phyloP scores from a whole-genome alignment of 768 basidiomycete genomes.

The Lactifluus echinatus region DNA sequence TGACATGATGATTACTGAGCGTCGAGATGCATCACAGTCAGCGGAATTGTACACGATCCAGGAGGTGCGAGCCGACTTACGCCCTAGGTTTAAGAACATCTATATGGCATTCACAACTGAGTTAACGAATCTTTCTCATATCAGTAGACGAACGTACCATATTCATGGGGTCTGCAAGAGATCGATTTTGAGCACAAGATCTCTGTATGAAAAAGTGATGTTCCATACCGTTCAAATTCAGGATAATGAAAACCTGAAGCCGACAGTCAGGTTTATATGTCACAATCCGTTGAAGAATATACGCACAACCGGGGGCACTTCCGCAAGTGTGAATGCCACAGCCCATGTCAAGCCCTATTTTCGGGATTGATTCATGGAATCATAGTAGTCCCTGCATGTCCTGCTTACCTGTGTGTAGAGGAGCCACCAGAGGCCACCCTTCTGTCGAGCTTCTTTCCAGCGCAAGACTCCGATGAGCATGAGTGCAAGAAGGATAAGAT shows the following conservation, averaged over 20 bases:
- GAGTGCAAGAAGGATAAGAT: background rate
- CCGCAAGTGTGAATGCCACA: background rate
- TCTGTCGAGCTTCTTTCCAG: background rate
- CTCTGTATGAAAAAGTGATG: background rate
- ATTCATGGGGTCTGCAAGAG: background rate
- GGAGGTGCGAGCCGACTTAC: background rate
- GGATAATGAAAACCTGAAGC: background rate
- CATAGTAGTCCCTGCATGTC: background rate
- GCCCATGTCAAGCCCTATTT: constrained; percentile 1
- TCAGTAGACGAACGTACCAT: background rate
- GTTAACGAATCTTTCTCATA: too few relatives aligned
- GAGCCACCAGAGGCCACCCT: background rate
- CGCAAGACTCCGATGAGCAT: constrained; percentile 6
- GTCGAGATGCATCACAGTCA: background rate
- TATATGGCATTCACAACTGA: background rate
- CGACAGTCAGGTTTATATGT: background rate
- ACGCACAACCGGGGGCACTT: constrained; percentile 2
- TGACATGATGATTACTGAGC: background rate
- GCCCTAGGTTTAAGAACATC: background rate
- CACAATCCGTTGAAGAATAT: background rate
- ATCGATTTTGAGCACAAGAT: background rate
- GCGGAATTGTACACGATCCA: background rate
- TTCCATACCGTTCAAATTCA: constrained; percentile 2
- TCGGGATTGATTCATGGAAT: background rate
- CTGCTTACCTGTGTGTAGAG: background rate